These are phyloP conservation scores for Solioccasus polychromus DNA, from an alignment of 768 basidiomycete genomes.

Conservation along the genomic window DNA sequence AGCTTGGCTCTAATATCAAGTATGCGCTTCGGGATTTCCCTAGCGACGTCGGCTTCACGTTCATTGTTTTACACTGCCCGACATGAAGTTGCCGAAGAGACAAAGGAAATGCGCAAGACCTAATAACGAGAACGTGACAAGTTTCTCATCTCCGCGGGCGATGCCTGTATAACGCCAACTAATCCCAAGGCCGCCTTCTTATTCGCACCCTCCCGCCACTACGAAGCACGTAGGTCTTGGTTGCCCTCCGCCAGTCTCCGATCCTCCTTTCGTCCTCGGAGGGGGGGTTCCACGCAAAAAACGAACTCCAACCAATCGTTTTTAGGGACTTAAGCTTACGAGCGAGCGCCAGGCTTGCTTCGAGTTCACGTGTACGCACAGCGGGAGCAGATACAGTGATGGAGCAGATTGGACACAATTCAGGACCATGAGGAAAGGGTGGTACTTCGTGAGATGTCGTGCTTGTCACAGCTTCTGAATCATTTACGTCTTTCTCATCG, in stretches of 20 bases:
- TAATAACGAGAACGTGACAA: not conserved
- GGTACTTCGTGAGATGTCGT: constrained; percentile 11
- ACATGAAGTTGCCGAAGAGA: not conserved
- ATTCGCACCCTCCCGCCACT: constrained; percentile 40
- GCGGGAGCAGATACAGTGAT: constrained; percentile 20
- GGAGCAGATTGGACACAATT: constrained; percentile 37
- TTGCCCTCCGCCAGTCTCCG: constrained; percentile 28
- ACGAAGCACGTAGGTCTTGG: constrained; percentile 42
- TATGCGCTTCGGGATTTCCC: not conserved
- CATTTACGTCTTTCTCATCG: constrained; percentile 15
- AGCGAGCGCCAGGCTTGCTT: constrained; percentile 45
- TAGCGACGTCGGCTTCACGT: not conserved
- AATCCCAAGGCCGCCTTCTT: constrained; percentile 40
- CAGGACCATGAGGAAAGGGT: constrained; percentile 32
- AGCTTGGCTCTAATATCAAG: not conserved
- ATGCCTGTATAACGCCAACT: not conserved
- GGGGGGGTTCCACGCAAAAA: constrained; percentile 31
- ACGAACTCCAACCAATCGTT: constrained; percentile 53
- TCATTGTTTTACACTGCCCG: not conserved
- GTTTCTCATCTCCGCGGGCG: not conserved
- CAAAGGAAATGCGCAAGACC: not conserved
- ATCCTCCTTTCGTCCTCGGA: constrained; percentile 15
- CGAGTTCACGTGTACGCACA: constrained; percentile 44
- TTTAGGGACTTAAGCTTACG: constrained; percentile 41
- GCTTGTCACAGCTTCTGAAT: not conserved